A percentile compares a stretch with the other conserved stretches of the same genome.
Conservation (phyloP, 2,329 filamentous ascomycete genomes). For the Exserohilum rostratum region DNA sequence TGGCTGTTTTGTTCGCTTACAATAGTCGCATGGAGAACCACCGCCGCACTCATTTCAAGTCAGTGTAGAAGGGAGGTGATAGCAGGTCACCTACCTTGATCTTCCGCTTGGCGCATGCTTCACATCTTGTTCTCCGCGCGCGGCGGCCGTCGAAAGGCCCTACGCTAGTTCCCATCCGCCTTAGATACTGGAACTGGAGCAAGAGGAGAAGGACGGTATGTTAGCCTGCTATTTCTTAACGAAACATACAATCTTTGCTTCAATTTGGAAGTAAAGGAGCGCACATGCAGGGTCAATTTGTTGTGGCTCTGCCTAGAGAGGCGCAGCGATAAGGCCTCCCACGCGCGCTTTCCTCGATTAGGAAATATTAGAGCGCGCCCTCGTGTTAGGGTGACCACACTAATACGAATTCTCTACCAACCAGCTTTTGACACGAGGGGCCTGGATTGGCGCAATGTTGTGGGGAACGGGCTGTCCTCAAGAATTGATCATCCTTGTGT, state of each 20-base stretch:
- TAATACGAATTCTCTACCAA: neutral
- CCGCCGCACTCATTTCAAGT: conserved; percentile 27
- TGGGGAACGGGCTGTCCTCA: neutral
- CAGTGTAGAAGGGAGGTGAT: neutral
- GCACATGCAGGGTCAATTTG: neutral
- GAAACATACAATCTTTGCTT: neutral
- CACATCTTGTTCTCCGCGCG: conserved; percentile 33
- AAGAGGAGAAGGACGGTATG: neutral
- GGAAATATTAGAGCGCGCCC: neutral
- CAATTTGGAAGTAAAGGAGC: neutral
- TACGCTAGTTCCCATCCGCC: conserved; percentile 8
- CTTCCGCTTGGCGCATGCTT: conserved; percentile 32
- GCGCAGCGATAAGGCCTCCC: neutral
- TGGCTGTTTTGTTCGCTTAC: conserved; percentile 20
- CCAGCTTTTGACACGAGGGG: neutral
- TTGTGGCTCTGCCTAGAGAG: neutral
- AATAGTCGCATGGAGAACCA: conserved; percentile 29
- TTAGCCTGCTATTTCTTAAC: neutral
- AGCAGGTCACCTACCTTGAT: conserved; percentile 25
- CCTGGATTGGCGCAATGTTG: neutral
- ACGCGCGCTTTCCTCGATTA: neutral
- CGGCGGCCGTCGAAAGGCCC: conserved; percentile 40
- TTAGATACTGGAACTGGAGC: conserved; percentile 11
- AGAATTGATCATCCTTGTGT: neutral
- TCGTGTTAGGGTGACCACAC: neutral